Base-by-base conservation (phyloP, 805 yeast genomes). In the Metschnikowia reukaufii region DNA sequence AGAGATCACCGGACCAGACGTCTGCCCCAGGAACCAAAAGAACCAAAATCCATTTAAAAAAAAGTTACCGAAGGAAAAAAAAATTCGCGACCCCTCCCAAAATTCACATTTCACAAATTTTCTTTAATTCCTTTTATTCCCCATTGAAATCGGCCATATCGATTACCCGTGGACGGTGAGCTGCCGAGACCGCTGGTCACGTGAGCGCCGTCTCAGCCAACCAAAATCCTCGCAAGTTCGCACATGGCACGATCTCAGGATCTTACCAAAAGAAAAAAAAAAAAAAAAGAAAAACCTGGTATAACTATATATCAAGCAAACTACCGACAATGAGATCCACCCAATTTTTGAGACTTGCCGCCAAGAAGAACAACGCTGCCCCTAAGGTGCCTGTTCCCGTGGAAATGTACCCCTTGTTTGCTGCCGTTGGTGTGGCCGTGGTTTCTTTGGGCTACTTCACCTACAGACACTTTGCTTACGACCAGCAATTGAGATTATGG, bases 351-450 rank as follows among this genome's bases (percentile, higher is more conserved):
- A 57, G 69, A 52, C 67, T 68, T 51, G 72, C 72, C 42, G 70
- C 76, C 56, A 68, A 67, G 57, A 67, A 67, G 58, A 42, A 56
- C 33, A 49, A 50, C 34, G 49, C 54, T 32, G 44, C 50, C 12
- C 51, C 40, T 16, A 55, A 56, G 50, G 50, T 48, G 37, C 49
- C 58, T n/a, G 55, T 64, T 25, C 77, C 77, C 21, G 67, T 71
- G 33, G 77, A 72, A 60, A 66, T 72, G 77, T 68, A 65, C 63
- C 77, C 77, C 52, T 71, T 72, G 61, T 72, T 72, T 49, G 75
- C 72, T 50, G 74, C 75, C 45, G 65, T 67, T 31, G 75, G 66
- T 43, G 73, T 70, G 25, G 77, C 77, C 21, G 45, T 65, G 50
- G 54, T 46, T 30, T 71, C 76, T 6, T 73, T 69, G 45, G 44